Percentiles rank a stretch among this genome's conserved stretches.
Evolutionary conservation across 768 basidiomycete genomes (phyloP).

Genomic region (Aureoboletus auriporus): DNA sequence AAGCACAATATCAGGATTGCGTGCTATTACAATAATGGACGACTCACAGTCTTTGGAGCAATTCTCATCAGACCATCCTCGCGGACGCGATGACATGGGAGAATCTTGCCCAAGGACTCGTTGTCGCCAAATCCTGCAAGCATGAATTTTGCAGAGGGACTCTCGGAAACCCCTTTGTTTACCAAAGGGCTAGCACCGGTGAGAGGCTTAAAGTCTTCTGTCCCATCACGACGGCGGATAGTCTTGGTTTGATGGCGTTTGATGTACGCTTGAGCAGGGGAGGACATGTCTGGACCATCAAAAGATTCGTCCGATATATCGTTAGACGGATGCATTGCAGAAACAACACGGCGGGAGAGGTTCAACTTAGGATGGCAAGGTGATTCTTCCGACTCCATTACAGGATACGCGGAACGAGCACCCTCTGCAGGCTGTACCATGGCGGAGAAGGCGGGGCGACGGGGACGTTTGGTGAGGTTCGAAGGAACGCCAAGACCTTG

Average conservation of each 20-base stretch:
- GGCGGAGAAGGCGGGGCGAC: conserved; percentile 66
- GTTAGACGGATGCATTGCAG: conserved; percentile 55
- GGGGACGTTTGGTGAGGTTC: conserved; percentile 52
- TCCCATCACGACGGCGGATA: conserved; percentile 75
- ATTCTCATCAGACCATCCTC: conserved; percentile 97
- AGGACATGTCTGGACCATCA: conserved; percentile 63
- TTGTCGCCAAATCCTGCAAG: conserved; percentile 84
- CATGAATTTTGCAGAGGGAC: conserved; percentile 54
- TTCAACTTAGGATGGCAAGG: conserved; percentile 37
- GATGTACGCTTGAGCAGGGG: conserved; percentile 78
- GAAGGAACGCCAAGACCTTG: conserved; percentile 54
- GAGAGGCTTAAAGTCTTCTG: conserved; percentile 72
- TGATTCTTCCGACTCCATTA: conserved; percentile 29
- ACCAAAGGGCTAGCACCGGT: conserved; percentile 61
- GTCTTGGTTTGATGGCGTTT: conserved; percentile 75
- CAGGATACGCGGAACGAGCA: conserved; percentile 42
- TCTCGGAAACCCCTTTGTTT: conserved; percentile 43
- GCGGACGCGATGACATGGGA: conserved; percentile 90
- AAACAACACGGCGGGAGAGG: conserved; percentile 68
- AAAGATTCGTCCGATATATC: conserved; percentile 55
- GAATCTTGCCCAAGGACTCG: conserved; percentile 86
- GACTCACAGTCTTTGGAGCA: conserved; percentile 67
- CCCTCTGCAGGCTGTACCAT: conserved; percentile 47
- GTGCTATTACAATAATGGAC: background rate
- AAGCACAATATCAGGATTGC: conserved; percentile 3